Evolutionary conservation across 192 early-diverging fungal species (phyloP), one percentile per base, ranked within the genome.

Genomic region (Chytriomyces hyalinus): DNA sequence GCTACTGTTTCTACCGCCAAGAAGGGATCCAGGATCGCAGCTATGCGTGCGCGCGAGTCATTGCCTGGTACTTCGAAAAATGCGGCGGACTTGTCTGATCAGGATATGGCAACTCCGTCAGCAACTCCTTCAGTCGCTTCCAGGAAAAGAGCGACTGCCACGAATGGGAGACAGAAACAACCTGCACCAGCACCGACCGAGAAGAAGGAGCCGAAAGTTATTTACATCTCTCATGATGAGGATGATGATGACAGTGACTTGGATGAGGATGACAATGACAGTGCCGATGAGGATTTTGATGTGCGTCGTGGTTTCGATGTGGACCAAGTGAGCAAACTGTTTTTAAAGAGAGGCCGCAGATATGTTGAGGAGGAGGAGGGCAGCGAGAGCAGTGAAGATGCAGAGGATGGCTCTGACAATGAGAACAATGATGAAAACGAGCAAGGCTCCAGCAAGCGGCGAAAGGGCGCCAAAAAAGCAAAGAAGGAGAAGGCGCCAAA

Each of bases 401-500:
- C 15, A 11, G 75, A 76, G 44, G 65, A 76, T 9, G 44, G 24
- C 24, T 45, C 46, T 17, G 65, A 67, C 28, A 47, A 57, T 11
- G 76, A 73, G 24, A 77, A 61, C 4, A 26, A 45, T 45, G 76
- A 62, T 46, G 69, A 77, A 7, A 67, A 80, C 49, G 46, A 68
- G 26, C 57, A 80, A 24, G 60, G 15, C 44, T 9, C 28, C 24
- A n/a, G 10, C 57, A 47, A 17, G 22, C 7, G 67, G 28, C n/a
- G 73, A 75, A 63, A 28, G 28, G 4, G 57, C 70, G 10, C 43
- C 50, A 61, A 82, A 75, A 65, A 22, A 53, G 59, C 44, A 17
- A 49, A 70, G 67, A 73, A 70, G 43, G 47, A 20, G 51, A 65
- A 78, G 44, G 59, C 24, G 6, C 67, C 67, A 11, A 28, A 69